Evolutionary conservation across 169 alveolate species (phyloP).

Genomic region (Plasmodium berghei): DNA sequence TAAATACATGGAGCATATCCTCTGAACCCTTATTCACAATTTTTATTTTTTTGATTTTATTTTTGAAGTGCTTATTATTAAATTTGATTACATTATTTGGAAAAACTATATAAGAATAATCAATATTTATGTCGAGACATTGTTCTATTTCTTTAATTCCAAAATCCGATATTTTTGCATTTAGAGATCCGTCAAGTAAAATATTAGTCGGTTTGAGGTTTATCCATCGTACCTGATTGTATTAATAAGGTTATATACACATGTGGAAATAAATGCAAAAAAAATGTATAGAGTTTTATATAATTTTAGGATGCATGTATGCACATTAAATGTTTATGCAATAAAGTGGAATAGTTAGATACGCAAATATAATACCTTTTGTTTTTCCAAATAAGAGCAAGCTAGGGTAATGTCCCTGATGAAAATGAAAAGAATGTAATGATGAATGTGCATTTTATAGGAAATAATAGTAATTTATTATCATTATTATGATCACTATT

Average conservation of each 20-base stretch:
- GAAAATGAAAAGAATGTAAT: too few relatives aligned
- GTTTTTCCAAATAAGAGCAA: constrained; percentile 68
- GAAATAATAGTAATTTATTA: too few relatives aligned
- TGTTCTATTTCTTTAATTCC: constrained; percentile 67
- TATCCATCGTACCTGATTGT: constrained; percentile 9
- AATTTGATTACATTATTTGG: constrained; percentile 28
- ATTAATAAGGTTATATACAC: background rate
- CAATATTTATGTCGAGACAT: constrained; percentile 68
- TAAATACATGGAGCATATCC: constrained; percentile 16
- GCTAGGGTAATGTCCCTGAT: constrained; percentile 69
- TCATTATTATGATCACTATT: too few relatives aligned
- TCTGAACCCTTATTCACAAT: constrained; percentile 2
- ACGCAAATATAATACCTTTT: constrained; percentile 14
- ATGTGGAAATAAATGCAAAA: background rate
- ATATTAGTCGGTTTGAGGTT: constrained; percentile 75
- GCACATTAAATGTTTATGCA: background rate
- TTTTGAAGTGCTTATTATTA: constrained; percentile 7
- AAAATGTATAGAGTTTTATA: background rate
- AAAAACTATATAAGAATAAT: constrained; percentile 27
- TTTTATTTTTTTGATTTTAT: constrained; percentile 28
- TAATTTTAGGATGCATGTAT: background rate
- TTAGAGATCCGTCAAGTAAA: constrained; percentile 67
- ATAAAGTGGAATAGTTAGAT: background rate
- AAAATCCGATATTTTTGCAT: constrained; percentile 74
- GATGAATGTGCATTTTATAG: too few relatives aligned